Conservation (phyloP, 2,329 filamentous ascomycete genomes). For the Alternaria tenuissima region DNA sequence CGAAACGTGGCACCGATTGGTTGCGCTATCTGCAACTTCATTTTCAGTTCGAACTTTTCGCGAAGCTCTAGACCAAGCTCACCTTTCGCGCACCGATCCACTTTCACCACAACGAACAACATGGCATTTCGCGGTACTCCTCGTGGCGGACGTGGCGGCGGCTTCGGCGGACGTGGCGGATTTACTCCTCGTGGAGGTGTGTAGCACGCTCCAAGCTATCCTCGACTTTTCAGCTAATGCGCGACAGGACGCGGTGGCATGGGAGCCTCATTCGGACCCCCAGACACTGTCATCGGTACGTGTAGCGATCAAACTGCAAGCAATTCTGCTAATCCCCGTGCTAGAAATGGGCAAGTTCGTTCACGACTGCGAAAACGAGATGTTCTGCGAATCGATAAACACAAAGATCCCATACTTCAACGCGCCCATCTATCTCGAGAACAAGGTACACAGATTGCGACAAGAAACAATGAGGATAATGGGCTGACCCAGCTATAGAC, state of each 20-base stretch:
- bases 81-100: constrained; percentile 38
- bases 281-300: constrained; percentile 55
- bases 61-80: constrained; percentile 37
- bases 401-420: constrained; percentile 98
- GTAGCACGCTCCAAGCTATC: constrained; percentile 30
- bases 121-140: constrained; percentile 69
- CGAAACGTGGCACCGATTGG: constrained; percentile 41
- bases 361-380: constrained; percentile 95
- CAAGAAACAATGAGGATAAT: background rate
- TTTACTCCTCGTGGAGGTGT: constrained; percentile 60
- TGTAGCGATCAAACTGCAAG: background rate
- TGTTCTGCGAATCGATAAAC: constrained; percentile 96
- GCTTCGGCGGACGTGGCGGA: constrained; percentile 62
- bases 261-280: constrained; percentile 53
- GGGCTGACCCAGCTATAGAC: constrained; percentile 62
- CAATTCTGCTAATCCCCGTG: constrained; percentile 24
- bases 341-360: constrained; percentile 93
- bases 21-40: constrained; percentile 29
- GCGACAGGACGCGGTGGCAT: constrained; percentile 50
- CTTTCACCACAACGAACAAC: constrained; percentile 41
- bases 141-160: constrained; percentile 52
- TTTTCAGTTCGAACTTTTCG: constrained; percentile 39
- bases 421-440: constrained; percentile 97
- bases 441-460: constrained; percentile 71
- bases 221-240: constrained; percentile 40